These are phyloP conservation scores for Penicillium diatomitis DNA, from an alignment of 495 filamentous ascomycete species.

Conservation along the genomic window DNA sequence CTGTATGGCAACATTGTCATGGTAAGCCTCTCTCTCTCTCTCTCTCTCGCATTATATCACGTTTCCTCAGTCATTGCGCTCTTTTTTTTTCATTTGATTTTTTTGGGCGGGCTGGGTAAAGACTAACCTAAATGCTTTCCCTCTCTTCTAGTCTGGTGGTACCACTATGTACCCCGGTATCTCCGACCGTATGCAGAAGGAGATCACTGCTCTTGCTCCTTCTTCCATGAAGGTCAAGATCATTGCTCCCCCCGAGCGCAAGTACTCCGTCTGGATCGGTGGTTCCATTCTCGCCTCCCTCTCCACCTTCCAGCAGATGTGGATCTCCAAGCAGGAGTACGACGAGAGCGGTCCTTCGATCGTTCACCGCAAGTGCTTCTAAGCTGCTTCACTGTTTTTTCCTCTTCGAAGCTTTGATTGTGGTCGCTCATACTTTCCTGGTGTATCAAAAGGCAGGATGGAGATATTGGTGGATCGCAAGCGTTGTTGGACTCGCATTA, in stretches of 20 bases:
- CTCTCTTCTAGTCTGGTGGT: slow-evolving; percentile 71
- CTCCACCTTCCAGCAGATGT: slow-evolving; percentile 99
- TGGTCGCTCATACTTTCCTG: slow-evolving; percentile 41
- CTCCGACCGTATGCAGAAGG: slow-evolving; percentile 99
- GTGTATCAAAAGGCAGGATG: slow-evolving; percentile 43
- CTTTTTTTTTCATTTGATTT: no score
- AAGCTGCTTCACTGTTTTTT: slow-evolving; percentile 38
- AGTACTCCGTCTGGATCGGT: slow-evolving; percentile 99
- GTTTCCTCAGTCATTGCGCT: no score
- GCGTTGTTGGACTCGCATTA: slow-evolving; percentile 40
- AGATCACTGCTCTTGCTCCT: slow-evolving; percentile 97
- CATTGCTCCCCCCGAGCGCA: slow-evolving; percentile 67
- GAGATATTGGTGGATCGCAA: slow-evolving; percentile 35
- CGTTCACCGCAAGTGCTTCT: slow-evolving; percentile 99
- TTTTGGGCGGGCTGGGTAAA: no score
- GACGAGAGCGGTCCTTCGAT: slow-evolving; percentile 99
- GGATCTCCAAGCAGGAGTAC: slow-evolving; percentile 99
- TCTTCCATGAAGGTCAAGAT: slow-evolving; percentile 87
- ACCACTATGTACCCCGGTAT: slow-evolving; percentile 99
- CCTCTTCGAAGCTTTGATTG: slow-evolving; percentile 22
- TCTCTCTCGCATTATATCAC: not conserved
- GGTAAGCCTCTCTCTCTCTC: slow-evolving; percentile 47
- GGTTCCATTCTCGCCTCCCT: slow-evolving; percentile 98
- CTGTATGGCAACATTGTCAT: slow-evolving; percentile 99
- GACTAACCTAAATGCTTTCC: not conserved